Conservation (phyloP, 257 asterid species). For the Rauvolfia tetraphylla region DNA sequence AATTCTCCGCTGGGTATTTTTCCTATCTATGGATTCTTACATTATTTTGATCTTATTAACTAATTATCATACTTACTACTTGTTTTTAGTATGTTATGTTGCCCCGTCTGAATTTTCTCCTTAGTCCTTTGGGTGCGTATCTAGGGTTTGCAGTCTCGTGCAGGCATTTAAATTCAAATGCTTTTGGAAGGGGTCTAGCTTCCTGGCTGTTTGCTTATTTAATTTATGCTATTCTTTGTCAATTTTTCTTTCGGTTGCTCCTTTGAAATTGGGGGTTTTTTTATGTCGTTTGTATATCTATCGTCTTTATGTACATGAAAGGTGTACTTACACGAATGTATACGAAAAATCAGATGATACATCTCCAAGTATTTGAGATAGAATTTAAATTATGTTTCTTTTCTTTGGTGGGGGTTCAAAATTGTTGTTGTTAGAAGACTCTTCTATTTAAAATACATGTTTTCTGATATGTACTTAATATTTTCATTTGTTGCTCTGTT, state of each 20-base stretch:
- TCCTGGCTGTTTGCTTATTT: not conserved
- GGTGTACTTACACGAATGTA: too few species aligned
- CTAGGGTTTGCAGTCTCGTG: not conserved
- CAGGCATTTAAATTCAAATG: too few species aligned
- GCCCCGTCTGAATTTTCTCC: not conserved
- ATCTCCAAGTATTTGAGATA: too few species aligned
- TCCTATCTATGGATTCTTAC: not conserved
- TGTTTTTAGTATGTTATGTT: too few species aligned
- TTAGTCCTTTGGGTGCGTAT: not conserved
- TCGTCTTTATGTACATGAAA: not conserved
- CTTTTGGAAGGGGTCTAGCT: not conserved
- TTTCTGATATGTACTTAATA: not conserved
- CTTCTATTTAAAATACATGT: too few species aligned
- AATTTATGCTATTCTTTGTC: not conserved
- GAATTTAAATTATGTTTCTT: too few species aligned
- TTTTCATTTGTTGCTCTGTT: not conserved
- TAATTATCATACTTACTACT: too few species aligned
- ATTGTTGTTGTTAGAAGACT: too few species aligned
- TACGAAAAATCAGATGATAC: too few species aligned
- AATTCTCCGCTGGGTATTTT: slow-evolving; percentile 4
- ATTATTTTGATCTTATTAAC: not conserved
- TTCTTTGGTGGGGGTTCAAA: too few species aligned
- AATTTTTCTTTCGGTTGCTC: not conserved
- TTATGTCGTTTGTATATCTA: too few species aligned
- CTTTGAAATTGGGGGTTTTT: not conserved